Evolutionary conservation across 139 green algal genomes (phyloP), one percentile per base, ranked within the genome.

Genomic region (Closterium sp.): DNA sequence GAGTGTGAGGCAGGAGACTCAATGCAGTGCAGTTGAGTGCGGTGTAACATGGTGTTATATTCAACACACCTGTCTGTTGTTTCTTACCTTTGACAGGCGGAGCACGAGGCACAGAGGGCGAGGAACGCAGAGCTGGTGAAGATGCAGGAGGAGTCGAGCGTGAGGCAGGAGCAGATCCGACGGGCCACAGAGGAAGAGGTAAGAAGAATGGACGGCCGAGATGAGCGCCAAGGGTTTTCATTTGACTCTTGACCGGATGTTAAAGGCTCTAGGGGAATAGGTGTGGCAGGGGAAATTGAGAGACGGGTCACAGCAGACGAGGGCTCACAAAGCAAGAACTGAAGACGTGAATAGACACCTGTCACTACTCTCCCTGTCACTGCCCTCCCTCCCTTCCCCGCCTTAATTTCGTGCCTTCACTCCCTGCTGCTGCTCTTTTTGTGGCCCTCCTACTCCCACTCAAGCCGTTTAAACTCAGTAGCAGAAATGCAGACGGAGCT

Each of bases 91-190:
- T 70, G 87, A 24, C 95, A 97, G 11, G 94, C 91, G 3, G 97
- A 98, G 88, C 97, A 98, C 93, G 96, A 98, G 73, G 95, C 96
- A 70, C 93, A 95, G 90, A 95, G 98, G 31, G 86, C 94, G 86
- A 96, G 98, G 28, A 99, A 99, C 90, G 95, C 90, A 1, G 98
- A 99, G 95, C 96, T 99, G 70, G 97, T 99, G 70, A 91, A 94
- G 90, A 91, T 97, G 96, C 97, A 99, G 95, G 98, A 99, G 94
- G 96, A 99, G 92, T 95, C 91, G 24, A 31, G 88, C 9, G 89
- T 94, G 29, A 90, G 95, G 10, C 95, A 97, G 87, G 98, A 99
- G 95, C 91, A 86, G n/a, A 95, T 95, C 31, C 89, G 90, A 29
- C 92, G 93, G 24, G 29, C 34, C 17, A 96, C 93, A 19, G 95